A percentile compares a stretch with the other conserved stretches of the same genome.
Evolutionary conservation across 1,139 yeast species (phyloP).

Genomic region (Hansenula sp.): DNA sequence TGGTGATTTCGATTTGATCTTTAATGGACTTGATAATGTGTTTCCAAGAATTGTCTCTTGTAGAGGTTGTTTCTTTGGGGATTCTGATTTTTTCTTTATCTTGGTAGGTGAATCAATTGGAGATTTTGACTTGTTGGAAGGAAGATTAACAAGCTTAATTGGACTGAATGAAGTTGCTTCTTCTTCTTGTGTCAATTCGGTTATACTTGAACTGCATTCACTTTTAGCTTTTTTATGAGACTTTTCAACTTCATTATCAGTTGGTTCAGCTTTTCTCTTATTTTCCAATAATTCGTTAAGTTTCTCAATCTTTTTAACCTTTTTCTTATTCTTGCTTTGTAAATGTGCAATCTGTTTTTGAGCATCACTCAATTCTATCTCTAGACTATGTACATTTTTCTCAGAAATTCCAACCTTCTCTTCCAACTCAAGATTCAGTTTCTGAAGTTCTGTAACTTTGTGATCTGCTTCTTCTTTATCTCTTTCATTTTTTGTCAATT

Average conservation of each 20-base stretch:
- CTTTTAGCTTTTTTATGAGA: not conserved
- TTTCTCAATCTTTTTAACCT: conserved; percentile 7
- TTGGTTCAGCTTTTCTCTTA: conserved; percentile 7
- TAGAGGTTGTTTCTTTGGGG: conserved; percentile 12
- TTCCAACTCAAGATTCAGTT: too few relatives aligned
- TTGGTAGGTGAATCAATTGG: conserved; percentile 8
- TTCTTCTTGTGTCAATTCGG: not conserved
- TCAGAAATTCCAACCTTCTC: too few relatives aligned
- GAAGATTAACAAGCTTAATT: conserved; percentile 3
- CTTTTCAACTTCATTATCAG: conserved; percentile 4
- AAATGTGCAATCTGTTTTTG: conserved; percentile 21
- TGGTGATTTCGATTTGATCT: conserved; percentile 13
- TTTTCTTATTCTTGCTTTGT: conserved; percentile 26
- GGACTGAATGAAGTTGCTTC: conserved; percentile 14
- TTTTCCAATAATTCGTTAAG: conserved; percentile 9
- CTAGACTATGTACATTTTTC: too few relatives aligned
- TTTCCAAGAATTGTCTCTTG: conserved; percentile 13
- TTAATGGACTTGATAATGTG: conserved; percentile 9
- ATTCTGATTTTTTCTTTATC: conserved; percentile 1
- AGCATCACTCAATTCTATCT: not conserved
- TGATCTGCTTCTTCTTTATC: not conserved
- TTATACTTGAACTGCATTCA: not conserved
- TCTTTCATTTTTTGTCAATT: conserved; percentile 3
- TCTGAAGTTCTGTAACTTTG: not conserved
- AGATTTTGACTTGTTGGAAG: conserved; percentile 1